Percentiles rank a stretch among this genome's conserved stretches.
phyloP scores from a whole-genome alignment of 257 asterid species.

The Solanum phureja region DNA sequence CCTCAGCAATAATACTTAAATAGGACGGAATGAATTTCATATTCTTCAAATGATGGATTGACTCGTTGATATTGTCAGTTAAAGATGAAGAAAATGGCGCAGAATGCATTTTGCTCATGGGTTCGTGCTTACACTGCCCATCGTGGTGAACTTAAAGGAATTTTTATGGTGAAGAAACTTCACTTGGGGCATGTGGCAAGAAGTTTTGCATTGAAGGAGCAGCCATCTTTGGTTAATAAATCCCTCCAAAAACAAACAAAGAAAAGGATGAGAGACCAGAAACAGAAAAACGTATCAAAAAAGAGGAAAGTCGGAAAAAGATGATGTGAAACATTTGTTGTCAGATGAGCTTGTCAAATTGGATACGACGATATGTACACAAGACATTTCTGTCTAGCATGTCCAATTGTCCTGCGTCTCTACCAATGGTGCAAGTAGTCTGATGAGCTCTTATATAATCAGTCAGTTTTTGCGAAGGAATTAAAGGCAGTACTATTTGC shows the following conservation, averaged over 20 bases:
- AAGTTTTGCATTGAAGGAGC: slow-evolving; percentile 83
- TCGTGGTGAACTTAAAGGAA: slow-evolving; percentile 83
- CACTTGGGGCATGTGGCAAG: slow-evolving; percentile 88
- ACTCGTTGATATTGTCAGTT: slow-evolving; percentile 32
- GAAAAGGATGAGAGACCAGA: slow-evolving; percentile 70
- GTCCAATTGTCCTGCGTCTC: background rate
- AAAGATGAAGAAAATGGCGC: slow-evolving; percentile 43
- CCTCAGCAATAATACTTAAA: background rate
- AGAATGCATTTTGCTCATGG: slow-evolving; percentile 83
- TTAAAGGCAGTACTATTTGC: background rate
- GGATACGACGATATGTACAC: background rate
- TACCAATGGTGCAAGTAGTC: background rate
- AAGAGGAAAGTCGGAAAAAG: slow-evolving; percentile 25
- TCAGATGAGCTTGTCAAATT: background rate
- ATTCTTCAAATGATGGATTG: background rate
- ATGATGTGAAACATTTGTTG: background rate
- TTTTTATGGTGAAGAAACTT: slow-evolving; percentile 79
- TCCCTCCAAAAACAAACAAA: slow-evolving; percentile 59
- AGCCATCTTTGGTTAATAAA: slow-evolving; percentile 73
- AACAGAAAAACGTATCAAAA: slow-evolving; percentile 34
- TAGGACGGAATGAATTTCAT: background rate
- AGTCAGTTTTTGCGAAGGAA: background rate
- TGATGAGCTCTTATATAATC: background rate
- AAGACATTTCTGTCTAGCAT: background rate
- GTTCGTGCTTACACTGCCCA: slow-evolving; percentile 90